Conservation (phyloP, 1,284 basidiomycete genomes). For the Puccinia triticina region DNA sequence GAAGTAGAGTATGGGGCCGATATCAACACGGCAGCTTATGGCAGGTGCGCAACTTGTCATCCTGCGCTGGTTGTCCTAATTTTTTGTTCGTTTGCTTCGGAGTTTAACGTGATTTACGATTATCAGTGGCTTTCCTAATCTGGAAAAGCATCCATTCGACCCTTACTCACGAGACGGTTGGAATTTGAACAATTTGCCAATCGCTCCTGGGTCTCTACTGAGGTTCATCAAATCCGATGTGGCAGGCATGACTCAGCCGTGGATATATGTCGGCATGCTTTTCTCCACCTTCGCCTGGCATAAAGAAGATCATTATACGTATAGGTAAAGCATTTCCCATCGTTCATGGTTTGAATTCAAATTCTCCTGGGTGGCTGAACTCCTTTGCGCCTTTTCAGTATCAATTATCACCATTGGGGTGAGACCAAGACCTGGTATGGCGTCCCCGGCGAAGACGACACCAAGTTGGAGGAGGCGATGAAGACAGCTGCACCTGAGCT, state of each 20-base stretch:
- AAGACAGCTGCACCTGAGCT: constrained; percentile 93
- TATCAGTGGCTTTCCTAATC: constrained; percentile 83
- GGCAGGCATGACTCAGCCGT: constrained; percentile 99
- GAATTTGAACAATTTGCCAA: constrained; percentile 98
- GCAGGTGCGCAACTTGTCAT: constrained; percentile 68
- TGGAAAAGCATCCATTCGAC: constrained; percentile 86
- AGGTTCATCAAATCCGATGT: constrained; percentile 95
- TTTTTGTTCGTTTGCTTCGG: constrained; percentile 14
- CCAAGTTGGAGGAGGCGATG: constrained; percentile 95
- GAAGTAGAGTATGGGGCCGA: constrained; percentile 99
- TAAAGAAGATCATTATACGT: constrained; percentile 99
- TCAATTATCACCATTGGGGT: constrained; percentile 75
- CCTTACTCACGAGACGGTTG: constrained; percentile 87
- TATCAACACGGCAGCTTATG: constrained; percentile 94
- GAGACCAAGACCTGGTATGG: constrained; percentile 99
- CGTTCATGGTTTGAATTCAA: neutral
- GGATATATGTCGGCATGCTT: constrained; percentile 99
- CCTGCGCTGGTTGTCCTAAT: neutral
- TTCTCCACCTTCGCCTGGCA: constrained; percentile 99
- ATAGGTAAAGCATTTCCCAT: constrained; percentile 62
- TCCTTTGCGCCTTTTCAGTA: constrained; percentile 44
- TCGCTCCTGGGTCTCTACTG: constrained; percentile 80
- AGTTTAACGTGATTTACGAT: constrained; percentile 48
- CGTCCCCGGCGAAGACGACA: constrained; percentile 88
- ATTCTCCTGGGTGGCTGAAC: neutral